Evolutionary conservation across 2,329 filamentous ascomycete genomes (phyloP).

Genomic region (Rutstroemia sp.): DNA sequence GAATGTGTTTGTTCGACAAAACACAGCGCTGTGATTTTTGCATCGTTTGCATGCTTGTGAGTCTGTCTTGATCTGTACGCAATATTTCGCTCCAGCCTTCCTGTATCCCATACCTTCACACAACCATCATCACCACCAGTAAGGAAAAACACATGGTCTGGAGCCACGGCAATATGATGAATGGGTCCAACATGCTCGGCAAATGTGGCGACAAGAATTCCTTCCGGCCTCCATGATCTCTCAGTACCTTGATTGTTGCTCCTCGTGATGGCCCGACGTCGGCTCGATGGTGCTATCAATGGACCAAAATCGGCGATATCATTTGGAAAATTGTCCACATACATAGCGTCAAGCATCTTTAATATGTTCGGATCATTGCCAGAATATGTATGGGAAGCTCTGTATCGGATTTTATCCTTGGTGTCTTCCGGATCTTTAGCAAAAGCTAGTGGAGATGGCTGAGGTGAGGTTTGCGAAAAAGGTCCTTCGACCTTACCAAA

Average conservation of each 20-base stretch:
- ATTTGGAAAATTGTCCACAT: conserved; percentile 61
- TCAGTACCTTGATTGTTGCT: conserved; percentile 30
- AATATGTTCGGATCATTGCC: conserved; percentile 68
- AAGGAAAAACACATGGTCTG: conserved; percentile 91
- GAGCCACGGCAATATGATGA: conserved; percentile 73
- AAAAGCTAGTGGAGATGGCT: conserved; percentile 32
- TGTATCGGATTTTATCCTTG: conserved; percentile 39
- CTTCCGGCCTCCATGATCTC: conserved; percentile 74
- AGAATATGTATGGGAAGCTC: conserved; percentile 71
- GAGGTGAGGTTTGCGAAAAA: conserved; percentile 26
- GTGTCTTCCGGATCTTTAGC: conserved; percentile 31
- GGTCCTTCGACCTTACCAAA: conserved; percentile 56
- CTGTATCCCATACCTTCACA: conserved; percentile 90
- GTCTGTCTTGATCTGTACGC: conserved; percentile 81
- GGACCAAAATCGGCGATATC: conserved; percentile 70
- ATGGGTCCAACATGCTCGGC: conserved; percentile 79
- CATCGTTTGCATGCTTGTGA: conserved; percentile 64
- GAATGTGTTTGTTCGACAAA: conserved; percentile 93
- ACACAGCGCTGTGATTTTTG: conserved; percentile 71
- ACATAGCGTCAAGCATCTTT: conserved; percentile 76
- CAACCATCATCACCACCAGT: conserved; percentile 87
- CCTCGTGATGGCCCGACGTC: conserved; percentile 40
- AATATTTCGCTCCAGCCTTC: conserved; percentile 82
- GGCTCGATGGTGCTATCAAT: conserved; percentile 61
- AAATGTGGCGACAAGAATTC: conserved; percentile 79